phyloP scores from a whole-genome alignment of 2,329 filamentous ascomycete genomes.

The Thelonectria blattea region DNA sequence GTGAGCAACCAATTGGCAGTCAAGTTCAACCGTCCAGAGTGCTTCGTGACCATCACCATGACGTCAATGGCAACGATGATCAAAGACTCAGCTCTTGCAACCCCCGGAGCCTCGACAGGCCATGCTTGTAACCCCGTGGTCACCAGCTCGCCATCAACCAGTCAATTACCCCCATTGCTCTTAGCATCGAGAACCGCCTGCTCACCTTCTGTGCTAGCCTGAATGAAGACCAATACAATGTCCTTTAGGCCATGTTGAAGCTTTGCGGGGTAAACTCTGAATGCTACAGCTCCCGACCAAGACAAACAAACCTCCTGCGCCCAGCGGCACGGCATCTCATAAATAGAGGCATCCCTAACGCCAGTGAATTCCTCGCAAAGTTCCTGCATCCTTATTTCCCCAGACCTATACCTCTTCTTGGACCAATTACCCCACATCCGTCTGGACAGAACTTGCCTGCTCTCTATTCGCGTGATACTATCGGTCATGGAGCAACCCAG shows the following conservation, averaged over 20 bases:
- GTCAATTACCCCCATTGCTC: slow-evolving; percentile 3
- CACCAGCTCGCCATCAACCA: slow-evolving; percentile 1
- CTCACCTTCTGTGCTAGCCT: background rate
- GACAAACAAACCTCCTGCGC: background rate
- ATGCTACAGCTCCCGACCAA: slow-evolving; percentile 2
- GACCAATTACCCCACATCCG: background rate
- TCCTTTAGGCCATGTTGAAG: slow-evolving; percentile 19
- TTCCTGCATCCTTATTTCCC: background rate
- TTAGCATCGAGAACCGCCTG: slow-evolving; percentile 1
- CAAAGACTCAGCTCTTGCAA: slow-evolving; percentile 26
- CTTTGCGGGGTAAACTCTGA: slow-evolving; percentile 39
- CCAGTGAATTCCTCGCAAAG: background rate
- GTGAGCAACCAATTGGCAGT: background rate
- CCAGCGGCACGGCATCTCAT: background rate
- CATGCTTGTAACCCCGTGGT: background rate
- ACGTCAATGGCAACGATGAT: slow-evolving; percentile 37
- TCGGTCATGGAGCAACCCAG: slow-evolving; percentile 35
- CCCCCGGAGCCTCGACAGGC: background rate
- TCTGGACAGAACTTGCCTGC: too few species aligned
- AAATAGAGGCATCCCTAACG: background rate
- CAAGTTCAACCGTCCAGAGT: background rate
- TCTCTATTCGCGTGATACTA: background rate
- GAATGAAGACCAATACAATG: slow-evolving; percentile 4
- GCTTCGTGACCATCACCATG: slow-evolving; percentile 39
- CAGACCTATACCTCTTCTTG: background rate